Evolutionary conservation across 2,329 filamentous ascomycete genomes (phyloP), one percentile per base, ranked within the genome.

Genomic region (Zymoseptoria crescenta): DNA sequence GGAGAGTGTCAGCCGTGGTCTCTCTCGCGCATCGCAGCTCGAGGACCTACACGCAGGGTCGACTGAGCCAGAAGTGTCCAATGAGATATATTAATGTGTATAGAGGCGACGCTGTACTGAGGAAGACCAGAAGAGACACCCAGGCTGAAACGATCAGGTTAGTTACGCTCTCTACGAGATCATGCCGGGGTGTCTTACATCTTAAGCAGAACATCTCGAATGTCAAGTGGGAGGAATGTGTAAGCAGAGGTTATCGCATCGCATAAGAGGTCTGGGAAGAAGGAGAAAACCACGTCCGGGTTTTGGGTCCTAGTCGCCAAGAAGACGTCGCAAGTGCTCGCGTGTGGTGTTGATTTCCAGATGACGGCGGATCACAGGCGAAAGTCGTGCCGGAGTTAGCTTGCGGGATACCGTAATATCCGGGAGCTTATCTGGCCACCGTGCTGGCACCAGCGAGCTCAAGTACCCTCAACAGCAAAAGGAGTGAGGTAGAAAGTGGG

Each of bases 41-140:
- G 65, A 92, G 83, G 79, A 96, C 96, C 67, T 99, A 99, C 8
- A 96, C 87, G 79, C 94, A 99, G 56, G 94, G 94, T 57, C 93
- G 87, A 77, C 96, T 96, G 69, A 99, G 86, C 76, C 96, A 89
- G 80, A 96, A 97, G 65, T 92, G 96, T 74, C 92, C 91, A 65
- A 91, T 82, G 78, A 99, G 74, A 72, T 80, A 80, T 71, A 79
- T 74, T 62, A 79, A 66, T 62, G 79, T 74, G 69, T 80, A 80
- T 63, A 80, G 72, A 9, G 78, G 78, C 4, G 77, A 76, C 29
- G 77, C 75, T 62, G 77, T 77, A 28, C 75, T 78, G 84, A 80
- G 68, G 67, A 79, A 79, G 69, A 79, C 77, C 48, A 80, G 75
- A 16, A 79, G 73, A 4, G 76, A 76, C 64, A 79, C 74, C 77